Percentiles rank a stretch among this genome's conserved stretches.
Evolutionary conservation across 768 basidiomycete genomes (phyloP).

Genomic region (Amanita pseudoporphyria): DNA sequence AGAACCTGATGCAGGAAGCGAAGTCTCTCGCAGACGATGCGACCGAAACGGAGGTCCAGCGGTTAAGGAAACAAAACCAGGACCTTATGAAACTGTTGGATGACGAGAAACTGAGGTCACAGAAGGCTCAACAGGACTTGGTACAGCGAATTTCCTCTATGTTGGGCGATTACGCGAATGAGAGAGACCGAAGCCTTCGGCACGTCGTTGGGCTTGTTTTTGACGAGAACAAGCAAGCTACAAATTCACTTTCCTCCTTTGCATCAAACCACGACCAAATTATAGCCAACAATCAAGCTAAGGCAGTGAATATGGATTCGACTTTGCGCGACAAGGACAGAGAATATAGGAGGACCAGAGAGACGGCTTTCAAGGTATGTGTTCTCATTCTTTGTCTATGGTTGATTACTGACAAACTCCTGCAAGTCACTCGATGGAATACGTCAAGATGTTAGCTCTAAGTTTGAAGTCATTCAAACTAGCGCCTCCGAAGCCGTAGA

Average conservation of each 20-base stretch:
- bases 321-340: conserved; percentile 34
- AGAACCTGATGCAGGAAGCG: conserved; percentile 37
- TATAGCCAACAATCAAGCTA: conserved; percentile 29
- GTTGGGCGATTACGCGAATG: conserved; percentile 58
- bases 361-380: conserved; percentile 50
- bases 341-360: conserved; percentile 45
- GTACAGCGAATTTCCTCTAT: conserved; percentile 67
- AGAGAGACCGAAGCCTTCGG: conserved; percentile 57
- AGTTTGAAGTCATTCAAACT: conserved; percentile 34
- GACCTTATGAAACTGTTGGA: conserved; percentile 51
- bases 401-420: background rate
- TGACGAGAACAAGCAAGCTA: conserved; percentile 44
- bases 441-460: conserved; percentile 29
- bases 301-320: conserved; percentile 30
- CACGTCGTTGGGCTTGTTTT: conserved; percentile 46
- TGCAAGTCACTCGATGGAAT: conserved; percentile 34
- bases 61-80: conserved; percentile 54
- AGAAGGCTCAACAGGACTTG: conserved; percentile 62
- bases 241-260: conserved; percentile 39
- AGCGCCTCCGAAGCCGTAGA: conserved; percentile 36
- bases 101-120: conserved; percentile 55
- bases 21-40: conserved; percentile 38
- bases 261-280: conserved; percentile 38
- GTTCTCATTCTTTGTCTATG: background rate
- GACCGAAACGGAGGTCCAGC: conserved; percentile 9